These are phyloP conservation scores for Zarea fungicola DNA, from an alignment of 2,329 filamentous ascomycete genomes.

Conservation along the genomic window DNA sequence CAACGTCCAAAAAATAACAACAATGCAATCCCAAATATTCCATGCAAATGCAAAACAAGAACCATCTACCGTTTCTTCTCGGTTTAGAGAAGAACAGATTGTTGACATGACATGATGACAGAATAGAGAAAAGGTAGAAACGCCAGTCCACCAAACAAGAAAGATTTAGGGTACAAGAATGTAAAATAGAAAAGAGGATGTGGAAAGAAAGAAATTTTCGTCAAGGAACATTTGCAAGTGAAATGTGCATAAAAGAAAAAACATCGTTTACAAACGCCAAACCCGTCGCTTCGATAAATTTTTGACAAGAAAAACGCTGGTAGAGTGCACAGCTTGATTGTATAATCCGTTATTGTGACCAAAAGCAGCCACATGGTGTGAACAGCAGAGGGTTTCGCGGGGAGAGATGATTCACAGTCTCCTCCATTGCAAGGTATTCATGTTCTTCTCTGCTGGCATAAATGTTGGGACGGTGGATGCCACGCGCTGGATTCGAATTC, in stretches of 20 bases:
- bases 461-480: neutral
- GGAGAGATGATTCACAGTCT: too few relatives aligned
- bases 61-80: neutral
- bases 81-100: neutral
- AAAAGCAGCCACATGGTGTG: slow-evolving; percentile 49
- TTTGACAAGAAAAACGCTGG: neutral
- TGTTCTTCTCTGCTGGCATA: neutral
- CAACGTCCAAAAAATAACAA: too few relatives aligned
- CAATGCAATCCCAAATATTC: too few relatives aligned
- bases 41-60: too few relatives aligned
- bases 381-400: slow-evolving; percentile 28
- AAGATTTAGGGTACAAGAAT: too few relatives aligned
- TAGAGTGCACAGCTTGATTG: neutral
- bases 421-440: too few relatives aligned
- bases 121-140: neutral
- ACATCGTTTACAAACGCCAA: slow-evolving; percentile 1
- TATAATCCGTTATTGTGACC: slow-evolving; percentile 31
- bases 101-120: neutral
- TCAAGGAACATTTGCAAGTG: too few relatives aligned
- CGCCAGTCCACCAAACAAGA: neutral
- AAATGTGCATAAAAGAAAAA: neutral
- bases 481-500: slow-evolving; percentile 12
- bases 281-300: neutral
- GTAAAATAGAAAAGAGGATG: too few relatives aligned
- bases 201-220: neutral